Percentiles rank a stretch among this genome's conserved stretches.
phyloP scores from a whole-genome alignment of 2,329 filamentous ascomycete species.

The Thelonectria blattea region DNA sequence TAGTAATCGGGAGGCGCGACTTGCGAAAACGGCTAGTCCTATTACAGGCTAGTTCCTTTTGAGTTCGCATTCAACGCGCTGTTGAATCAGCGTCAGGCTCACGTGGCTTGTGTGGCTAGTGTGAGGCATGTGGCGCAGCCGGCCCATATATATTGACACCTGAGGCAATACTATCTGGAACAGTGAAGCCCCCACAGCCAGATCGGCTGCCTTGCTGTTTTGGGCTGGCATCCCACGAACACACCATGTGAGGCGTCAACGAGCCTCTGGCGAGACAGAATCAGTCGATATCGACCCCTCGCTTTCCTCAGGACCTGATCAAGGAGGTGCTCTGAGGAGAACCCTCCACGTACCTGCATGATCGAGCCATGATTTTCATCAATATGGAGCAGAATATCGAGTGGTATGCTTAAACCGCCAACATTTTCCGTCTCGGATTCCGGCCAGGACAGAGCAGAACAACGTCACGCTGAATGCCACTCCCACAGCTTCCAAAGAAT shows the following conservation, averaged over 20 bases:
- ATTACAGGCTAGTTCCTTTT: neutral
- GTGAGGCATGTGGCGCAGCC: neutral
- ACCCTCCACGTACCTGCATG: neutral
- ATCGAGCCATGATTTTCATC: conserved; percentile 2
- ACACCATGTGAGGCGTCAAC: neutral
- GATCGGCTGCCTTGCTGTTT: neutral
- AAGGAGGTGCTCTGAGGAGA: neutral
- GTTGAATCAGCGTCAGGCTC: conserved; percentile 18
- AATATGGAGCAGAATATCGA: conserved; percentile 1
- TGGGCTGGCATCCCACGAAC: conserved; percentile 4
- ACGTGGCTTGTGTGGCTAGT: conserved; percentile 6
- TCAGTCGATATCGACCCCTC: conserved; percentile 3
- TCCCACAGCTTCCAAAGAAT: neutral
- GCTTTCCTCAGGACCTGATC: neutral
- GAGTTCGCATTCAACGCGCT: conserved; percentile 5
- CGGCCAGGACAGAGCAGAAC: neutral
- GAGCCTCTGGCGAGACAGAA: neutral
- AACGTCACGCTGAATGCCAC: neutral
- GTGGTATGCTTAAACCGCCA: neutral
- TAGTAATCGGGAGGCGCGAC: conserved; percentile 35
- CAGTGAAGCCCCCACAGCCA: neutral
- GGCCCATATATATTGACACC: neutral
- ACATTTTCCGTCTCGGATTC: conserved; percentile 1
- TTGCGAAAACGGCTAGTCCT: neutral
- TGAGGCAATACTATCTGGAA: neutral